Conservation (phyloP, 441 rosid species). For the Gossypium aridum region DNA sequence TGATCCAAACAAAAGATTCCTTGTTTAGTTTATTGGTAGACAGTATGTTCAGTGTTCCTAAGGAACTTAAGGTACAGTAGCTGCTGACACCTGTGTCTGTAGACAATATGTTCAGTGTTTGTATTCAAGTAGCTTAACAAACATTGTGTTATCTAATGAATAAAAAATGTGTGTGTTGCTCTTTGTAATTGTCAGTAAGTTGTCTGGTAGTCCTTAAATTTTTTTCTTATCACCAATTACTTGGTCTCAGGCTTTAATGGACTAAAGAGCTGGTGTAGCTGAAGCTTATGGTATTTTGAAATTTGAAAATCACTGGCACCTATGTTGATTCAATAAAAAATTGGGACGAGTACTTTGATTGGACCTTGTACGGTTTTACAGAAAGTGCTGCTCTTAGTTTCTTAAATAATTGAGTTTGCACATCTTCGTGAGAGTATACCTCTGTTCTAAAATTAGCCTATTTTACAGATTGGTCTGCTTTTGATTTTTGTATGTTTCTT, state of each 20-base stretch:
- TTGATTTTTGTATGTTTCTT: slow-evolving; percentile 1
- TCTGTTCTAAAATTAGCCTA: neutral
- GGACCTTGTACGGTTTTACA: neutral
- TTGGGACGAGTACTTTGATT: neutral
- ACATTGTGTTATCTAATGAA: neutral
- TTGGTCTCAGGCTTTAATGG: neutral
- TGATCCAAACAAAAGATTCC: neutral
- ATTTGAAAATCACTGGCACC: neutral
- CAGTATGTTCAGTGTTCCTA: neutral
- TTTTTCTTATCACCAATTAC: neutral
- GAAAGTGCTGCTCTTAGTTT: neutral
- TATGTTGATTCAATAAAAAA: neutral
- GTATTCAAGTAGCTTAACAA: neutral
- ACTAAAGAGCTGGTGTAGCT: neutral
- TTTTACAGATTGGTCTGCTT: neutral
- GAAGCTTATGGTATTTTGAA: neutral
- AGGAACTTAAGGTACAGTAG: neutral
- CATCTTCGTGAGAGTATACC: neutral
- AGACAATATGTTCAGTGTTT: neutral
- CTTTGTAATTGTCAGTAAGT: neutral
- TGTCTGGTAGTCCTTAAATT: neutral
- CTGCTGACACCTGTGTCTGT: neutral
- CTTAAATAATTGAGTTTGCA: neutral
- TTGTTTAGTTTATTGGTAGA: neutral
- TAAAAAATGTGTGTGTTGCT: neutral